These are phyloP conservation scores for Fusarium decemcellulare DNA, from an alignment of 2,329 filamentous ascomycete genomes.

Conservation along the genomic window DNA sequence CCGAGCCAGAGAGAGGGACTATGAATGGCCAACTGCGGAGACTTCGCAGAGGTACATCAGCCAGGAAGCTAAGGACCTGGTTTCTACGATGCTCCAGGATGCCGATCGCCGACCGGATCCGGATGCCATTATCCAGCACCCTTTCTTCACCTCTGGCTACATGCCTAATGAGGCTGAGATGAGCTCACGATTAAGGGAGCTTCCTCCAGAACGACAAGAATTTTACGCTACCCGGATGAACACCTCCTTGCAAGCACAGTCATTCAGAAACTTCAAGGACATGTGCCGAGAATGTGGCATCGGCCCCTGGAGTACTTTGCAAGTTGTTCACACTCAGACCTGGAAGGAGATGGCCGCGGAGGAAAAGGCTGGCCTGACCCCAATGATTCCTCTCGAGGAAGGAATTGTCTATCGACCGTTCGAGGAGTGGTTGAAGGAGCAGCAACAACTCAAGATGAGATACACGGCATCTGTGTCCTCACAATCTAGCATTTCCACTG, in stretches of 20 bases:
- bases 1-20: constrained; percentile 78
- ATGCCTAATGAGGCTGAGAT: constrained; percentile 76
- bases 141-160: constrained; percentile 84
- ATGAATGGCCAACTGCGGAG: constrained; percentile 81
- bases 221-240: constrained; percentile 68
- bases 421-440: constrained; percentile 71
- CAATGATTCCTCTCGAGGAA: constrained; percentile 72
- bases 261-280: constrained; percentile 67
- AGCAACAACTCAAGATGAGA: constrained; percentile 56
- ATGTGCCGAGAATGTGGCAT: constrained; percentile 72
- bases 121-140: constrained; percentile 83
- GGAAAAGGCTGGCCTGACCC: constrained; percentile 76
- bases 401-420: constrained; percentile 76
- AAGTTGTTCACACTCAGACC: constrained; percentile 67
- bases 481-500: constrained; percentile 46
- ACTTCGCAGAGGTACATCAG: constrained; percentile 79
- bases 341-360: constrained; percentile 79
- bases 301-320: constrained; percentile 65
- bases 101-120: constrained; percentile 82
- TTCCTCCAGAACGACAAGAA: constrained; percentile 68
- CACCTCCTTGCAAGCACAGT: constrained; percentile 60
- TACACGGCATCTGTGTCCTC: constrained; percentile 50
- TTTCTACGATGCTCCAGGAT: constrained; percentile 81
- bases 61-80: constrained; percentile 82
- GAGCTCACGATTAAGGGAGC: constrained; percentile 69